Base-by-base conservation (phyloP, 495 filamentous ascomycete genomes). In the Beverwykella pulmonaria region DNA sequence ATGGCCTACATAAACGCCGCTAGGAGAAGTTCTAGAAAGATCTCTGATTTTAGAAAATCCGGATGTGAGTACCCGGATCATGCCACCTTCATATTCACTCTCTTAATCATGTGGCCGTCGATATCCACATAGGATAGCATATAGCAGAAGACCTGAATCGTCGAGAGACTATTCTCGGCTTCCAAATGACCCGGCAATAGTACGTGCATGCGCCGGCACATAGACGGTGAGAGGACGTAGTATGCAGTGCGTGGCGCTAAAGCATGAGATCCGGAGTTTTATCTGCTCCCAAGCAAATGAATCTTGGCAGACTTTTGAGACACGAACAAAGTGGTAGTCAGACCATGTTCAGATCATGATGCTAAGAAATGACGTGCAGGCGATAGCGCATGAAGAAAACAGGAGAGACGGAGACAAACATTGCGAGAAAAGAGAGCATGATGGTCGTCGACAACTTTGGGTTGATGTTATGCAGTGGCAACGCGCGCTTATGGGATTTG, bases 281-380 rank as follows among this genome's bases (percentile, higher is more conserved):
- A 44, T n/a, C 5, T 15, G 5, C 5, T 9, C 15, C 39, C 17
- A n/a, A 7, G 39, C 39, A n/a, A 14, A 14, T n/a, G 39, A 14
- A 44, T 44, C 39, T 44, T 14, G 39, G 17, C 17, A 3, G 39
- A 9, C 39, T n/a, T 14, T 2, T n/a, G 39, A 44, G 39, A 44
- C 39, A 34, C 6, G 32, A 12, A 34, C 32, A 34, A 34, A 6
- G 32, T 12, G 39, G 8, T 2, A 4, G 17, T 44, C 15, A 14
- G 39, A n/a, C 39, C 39, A 3, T n/a, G 39, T 7, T 3, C 39
- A 2, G 39, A 44, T 44, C 15, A 14, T n/a, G 15, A 44, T 12
- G 39, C 39, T 44, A 44, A 23, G 26, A 41, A 46, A 58, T 44
- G 30, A 17, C 55, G 36, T 58, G 55, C 55, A 58, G 55, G 20